These are phyloP conservation scores for Carex scoparia DNA, from an alignment of 176 grass and related monocot genomes.

Conservation along the genomic window DNA sequence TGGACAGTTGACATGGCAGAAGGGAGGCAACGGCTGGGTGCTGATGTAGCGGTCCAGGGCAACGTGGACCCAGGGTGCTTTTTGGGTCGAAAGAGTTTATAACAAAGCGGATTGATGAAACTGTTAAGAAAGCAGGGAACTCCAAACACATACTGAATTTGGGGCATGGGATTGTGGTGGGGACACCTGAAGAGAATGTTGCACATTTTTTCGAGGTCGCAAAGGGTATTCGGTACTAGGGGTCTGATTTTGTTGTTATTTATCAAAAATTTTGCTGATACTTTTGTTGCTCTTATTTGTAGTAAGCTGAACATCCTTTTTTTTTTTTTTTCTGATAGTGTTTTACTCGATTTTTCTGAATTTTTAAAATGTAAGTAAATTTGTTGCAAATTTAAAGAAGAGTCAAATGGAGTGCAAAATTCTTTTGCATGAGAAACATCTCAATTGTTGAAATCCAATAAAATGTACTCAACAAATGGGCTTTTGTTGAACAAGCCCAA, in stretches of 20 bases:
- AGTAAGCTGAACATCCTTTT: background rate
- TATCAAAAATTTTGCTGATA: background rate
- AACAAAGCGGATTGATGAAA: slow-evolving; percentile 66
- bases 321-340: background rate
- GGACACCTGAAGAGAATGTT: slow-evolving; percentile 96
- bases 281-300: slow-evolving; percentile 4
- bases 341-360: background rate
- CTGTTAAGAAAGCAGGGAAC: slow-evolving; percentile 84
- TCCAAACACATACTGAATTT: slow-evolving; percentile 82
- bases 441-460: background rate
- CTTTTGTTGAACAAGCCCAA: background rate
- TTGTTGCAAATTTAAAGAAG: background rate
- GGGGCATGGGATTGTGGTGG: slow-evolving; percentile 92
- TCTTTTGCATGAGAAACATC: background rate
- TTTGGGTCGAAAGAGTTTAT: slow-evolving; percentile 97
- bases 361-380: background rate
- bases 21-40: slow-evolving; percentile 77
- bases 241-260: background rate
- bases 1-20: slow-evolving; percentile 98
- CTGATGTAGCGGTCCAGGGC: slow-evolving; percentile 78
- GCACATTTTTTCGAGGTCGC: slow-evolving; percentile 97
- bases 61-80: slow-evolving; percentile 94
- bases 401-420: background rate
- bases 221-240: slow-evolving; percentile 75
- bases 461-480: background rate